Evolutionary conservation across 129 eudicot genomes (phyloP), one percentile per base, ranked within the genome.

Genomic region (Smallanthus sonchifolius): DNA sequence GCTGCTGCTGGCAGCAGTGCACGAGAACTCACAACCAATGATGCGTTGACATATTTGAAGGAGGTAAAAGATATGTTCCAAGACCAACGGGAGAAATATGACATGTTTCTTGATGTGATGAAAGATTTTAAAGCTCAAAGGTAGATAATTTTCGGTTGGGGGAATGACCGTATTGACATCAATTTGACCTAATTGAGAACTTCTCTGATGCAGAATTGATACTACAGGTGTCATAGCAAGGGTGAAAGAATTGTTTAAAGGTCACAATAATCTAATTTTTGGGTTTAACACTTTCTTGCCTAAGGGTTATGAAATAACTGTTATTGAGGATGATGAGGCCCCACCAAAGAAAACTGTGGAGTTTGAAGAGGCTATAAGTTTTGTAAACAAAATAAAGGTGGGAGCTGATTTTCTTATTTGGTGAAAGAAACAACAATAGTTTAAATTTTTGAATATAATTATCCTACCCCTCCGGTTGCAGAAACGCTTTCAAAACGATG

Each of bases 311-410:
- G 94, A 94, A 79, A 94, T 94, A 37, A 94, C 93, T 51, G 80
- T 91, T 39, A 77, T 82, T 62, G 97, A 91, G 19, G 99, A 88
- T 17, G 97, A 85, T 8, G 99, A 91, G 69, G 83, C 87, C 17
- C 93, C 84, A 28, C 88, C 93, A 59, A 94, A 94, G 79, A 88
- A 84, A 82, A 82, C 91, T 0, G 93, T 94, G 67, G 99, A 94
- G 85, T 91, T 91, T 77, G 97, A 94, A 70, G 97, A 88, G 67
- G 99, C 99, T 43, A 91, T 94, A 45, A 91, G 86, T 84, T 94
- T 94, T 80, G 99, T 94, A 14, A 91, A 94, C 86, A 94, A 94
- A 85, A 91, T 94, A 76, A 94, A 94, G 97, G 99, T 94, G 68
- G 68, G 40, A 47, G 2, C 63, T 61, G 30, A 20, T 32, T 2